phyloP scores from a whole-genome alignment of 768 basidiomycete genomes.

The Zangia roseola region DNA sequence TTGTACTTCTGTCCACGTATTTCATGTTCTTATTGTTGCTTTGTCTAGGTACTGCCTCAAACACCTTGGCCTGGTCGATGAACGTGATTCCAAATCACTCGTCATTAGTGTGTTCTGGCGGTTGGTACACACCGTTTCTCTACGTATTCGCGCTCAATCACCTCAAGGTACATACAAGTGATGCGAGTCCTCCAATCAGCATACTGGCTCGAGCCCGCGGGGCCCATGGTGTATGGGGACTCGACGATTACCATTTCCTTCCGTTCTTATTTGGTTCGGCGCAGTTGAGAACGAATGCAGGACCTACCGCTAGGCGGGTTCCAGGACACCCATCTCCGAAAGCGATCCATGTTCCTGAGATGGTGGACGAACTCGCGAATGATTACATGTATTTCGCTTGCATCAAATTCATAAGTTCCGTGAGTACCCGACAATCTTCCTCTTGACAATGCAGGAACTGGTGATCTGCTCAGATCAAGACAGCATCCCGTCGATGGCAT shows the following conservation, averaged over 20 bases:
- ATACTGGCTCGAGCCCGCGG: slow-evolving; percentile 98
- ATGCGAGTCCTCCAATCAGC: slow-evolving; percentile 88
- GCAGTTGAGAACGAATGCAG: slow-evolving; percentile 45
- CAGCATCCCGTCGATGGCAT: slow-evolving; percentile 94
- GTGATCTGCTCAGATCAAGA: slow-evolving; percentile 68
- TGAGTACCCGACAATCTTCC: slow-evolving; percentile 34
- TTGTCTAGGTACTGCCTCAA: slow-evolving; percentile 72
- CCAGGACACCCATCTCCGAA: slow-evolving; percentile 83
- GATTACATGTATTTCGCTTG: slow-evolving; percentile 98
- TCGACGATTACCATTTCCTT: slow-evolving; percentile 96
- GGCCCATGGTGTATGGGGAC: slow-evolving; percentile 98
- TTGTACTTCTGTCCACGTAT: not conserved
- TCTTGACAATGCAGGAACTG: not conserved
- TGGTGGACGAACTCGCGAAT: slow-evolving; percentile 88
- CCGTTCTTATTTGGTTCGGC: slow-evolving; percentile 88
- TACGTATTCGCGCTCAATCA: not conserved
- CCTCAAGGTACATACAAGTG: slow-evolving; percentile 62
- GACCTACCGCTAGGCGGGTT: slow-evolving; percentile 8
- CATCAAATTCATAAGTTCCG: slow-evolving; percentile 94
- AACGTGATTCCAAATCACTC: slow-evolving; percentile 69
- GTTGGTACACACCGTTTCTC: slow-evolving; percentile 34
- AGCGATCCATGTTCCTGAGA: slow-evolving; percentile 87
- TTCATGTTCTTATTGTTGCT: not conserved
- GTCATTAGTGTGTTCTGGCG: slow-evolving; percentile 90
- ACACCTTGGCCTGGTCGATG: slow-evolving; percentile 59